Percentiles rank a stretch among this genome's conserved stretches.
These are phyloP conservation scores for Bryum argenteum DNA, from an alignment of 225 moss, liverwort and hornwort species.

Conservation along the genomic window DNA sequence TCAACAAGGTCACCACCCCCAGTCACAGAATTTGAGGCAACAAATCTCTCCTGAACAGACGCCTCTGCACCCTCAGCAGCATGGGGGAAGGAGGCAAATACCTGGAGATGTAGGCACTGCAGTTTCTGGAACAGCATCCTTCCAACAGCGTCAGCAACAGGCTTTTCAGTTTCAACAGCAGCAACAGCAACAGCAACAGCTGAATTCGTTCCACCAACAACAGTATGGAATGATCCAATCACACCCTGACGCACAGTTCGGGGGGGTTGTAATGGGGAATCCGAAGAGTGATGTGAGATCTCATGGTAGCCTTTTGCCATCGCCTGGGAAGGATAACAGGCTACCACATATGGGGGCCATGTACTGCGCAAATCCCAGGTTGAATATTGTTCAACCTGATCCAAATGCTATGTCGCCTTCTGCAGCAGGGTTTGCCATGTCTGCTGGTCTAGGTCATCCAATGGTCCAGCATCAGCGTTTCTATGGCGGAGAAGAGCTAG, in stretches of 20 bases:
- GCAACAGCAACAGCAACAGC: conserved; percentile 40
- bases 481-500: conserved; percentile 38
- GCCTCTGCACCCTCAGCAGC: conserved; percentile 38
- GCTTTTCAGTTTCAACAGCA: conserved; percentile 50
- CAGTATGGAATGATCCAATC: conserved; percentile 41
- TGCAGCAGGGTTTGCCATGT: conserved; percentile 51
- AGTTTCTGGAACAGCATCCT: conserved; percentile 47
- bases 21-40: conserved; percentile 32
- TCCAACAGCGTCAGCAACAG: conserved; percentile 56
- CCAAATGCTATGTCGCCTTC: conserved; percentile 32
- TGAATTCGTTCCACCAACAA: conserved; percentile 36
- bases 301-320: conserved; percentile 39
- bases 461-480: conserved; percentile 39
- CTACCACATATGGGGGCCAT: conserved; percentile 29
- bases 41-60: conserved; percentile 50
- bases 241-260: conserved; percentile 39
- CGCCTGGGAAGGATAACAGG: conserved; percentile 51
- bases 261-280: conserved; percentile 40
- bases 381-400: conserved; percentile 27
- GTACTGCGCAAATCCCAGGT: conserved; percentile 29
- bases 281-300: conserved; percentile 37
- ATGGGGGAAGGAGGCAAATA: conserved; percentile 39
- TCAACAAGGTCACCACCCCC: conserved; percentile 47
- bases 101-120: conserved; percentile 40
- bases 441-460: conserved; percentile 49